phyloP scores from a whole-genome alignment of 2,329 filamentous ascomycete species.

The Exophiala xenobiotica region DNA sequence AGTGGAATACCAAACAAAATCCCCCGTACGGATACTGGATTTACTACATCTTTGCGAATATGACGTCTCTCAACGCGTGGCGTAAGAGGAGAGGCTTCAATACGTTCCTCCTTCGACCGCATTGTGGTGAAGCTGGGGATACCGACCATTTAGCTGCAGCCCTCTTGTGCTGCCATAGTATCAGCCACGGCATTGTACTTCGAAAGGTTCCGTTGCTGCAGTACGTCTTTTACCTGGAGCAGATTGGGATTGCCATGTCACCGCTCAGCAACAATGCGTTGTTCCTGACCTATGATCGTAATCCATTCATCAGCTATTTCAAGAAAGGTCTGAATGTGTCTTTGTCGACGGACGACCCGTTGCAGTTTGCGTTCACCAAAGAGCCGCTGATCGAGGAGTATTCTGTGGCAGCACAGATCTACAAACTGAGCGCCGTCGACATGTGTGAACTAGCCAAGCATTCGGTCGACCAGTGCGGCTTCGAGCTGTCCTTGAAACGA shows the following conservation, averaged over 20 bases:
- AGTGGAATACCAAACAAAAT: constrained; percentile 90
- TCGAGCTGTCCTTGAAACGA: constrained; percentile 83
- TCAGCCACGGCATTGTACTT: constrained; percentile 88
- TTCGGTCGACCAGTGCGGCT: constrained; percentile 91
- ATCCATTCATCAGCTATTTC: constrained; percentile 95
- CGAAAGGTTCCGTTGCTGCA: constrained; percentile 93
- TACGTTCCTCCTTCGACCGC: constrained; percentile 86
- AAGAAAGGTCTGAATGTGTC: constrained; percentile 92
- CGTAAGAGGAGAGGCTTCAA: constrained; percentile 90
- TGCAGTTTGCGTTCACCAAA: constrained; percentile 98
- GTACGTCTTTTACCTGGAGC: constrained; percentile 96
- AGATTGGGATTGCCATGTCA: constrained; percentile 99
- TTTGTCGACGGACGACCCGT: constrained; percentile 90
- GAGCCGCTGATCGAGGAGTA: constrained; percentile 98
- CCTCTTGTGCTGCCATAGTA: constrained; percentile 89
- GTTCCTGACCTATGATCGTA: constrained; percentile 94
- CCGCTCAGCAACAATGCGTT: constrained; percentile 96
- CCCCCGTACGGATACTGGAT: constrained; percentile 99
- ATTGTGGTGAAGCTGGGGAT: constrained; percentile 95
- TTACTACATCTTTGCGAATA: constrained; percentile 94
- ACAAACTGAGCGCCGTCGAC: constrained; percentile 93
- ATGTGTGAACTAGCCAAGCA: constrained; percentile 99
- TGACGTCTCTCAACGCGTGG: constrained; percentile 88
- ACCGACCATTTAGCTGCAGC: constrained; percentile 93
- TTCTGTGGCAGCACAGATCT: constrained; percentile 95